Percentiles rank a stretch among this genome's conserved stretches.
Evolutionary conservation across 345 rosid species (phyloP).

Genomic region (Populus deltoides): DNA sequence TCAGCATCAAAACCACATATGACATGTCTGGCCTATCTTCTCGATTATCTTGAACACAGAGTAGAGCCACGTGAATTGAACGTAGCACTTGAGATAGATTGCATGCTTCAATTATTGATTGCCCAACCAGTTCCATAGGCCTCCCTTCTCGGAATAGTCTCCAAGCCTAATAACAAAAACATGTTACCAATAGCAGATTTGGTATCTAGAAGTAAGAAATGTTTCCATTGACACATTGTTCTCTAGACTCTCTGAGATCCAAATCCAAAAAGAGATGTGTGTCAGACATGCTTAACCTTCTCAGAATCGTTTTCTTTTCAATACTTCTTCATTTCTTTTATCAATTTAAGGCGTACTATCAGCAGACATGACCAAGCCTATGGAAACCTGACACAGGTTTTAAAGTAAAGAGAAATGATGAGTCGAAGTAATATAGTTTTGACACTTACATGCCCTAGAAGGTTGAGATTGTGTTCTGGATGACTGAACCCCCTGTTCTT

Average conservation of each 20-base stretch:
- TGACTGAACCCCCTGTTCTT: background rate
- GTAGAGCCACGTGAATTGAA: background rate
- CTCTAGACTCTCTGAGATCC: background rate
- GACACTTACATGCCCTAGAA: background rate
- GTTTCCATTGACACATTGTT: background rate
- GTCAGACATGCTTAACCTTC: background rate
- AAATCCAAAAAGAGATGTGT: background rate
- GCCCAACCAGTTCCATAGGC: background rate
- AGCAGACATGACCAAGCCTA: background rate
- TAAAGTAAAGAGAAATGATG: too few relatives aligned
- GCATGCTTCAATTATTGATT: background rate
- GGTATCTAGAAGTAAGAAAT: background rate
- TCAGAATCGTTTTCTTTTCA: background rate
- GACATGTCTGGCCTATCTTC: conserved; percentile 4
- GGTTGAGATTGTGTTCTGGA: background rate
- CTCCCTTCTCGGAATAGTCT: background rate
- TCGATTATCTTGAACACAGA: background rate
- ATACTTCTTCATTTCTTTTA: background rate
- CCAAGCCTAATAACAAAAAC: background rate
- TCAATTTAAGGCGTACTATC: background rate
- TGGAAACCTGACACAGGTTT: background rate
- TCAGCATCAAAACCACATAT: background rate
- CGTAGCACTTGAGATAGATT: background rate
- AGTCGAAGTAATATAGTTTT: background rate
- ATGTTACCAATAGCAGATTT: background rate